These are phyloP conservation scores for Erigeron philadelphicus DNA, from an alignment of 140 eudicot species.

Conservation along the genomic window DNA sequence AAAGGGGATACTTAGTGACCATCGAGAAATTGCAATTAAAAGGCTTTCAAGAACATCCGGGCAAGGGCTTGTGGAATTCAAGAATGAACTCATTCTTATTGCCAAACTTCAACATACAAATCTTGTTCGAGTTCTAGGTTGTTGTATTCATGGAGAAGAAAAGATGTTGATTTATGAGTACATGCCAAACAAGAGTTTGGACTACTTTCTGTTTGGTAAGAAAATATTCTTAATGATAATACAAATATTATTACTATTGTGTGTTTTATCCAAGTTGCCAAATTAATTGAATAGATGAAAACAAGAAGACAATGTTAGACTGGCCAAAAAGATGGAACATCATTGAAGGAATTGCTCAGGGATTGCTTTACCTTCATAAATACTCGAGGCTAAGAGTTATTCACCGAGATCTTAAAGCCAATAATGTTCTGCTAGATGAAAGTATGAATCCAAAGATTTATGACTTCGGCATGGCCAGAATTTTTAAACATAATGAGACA, in stretches of 20 bases:
- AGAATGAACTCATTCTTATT: conserved; percentile 43
- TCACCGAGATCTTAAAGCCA: conserved; percentile 48
- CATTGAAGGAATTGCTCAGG: conserved; percentile 45
- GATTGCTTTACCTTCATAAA: conserved; percentile 44
- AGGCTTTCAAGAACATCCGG: conserved; percentile 48
- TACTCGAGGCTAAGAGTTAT: conserved; percentile 43
- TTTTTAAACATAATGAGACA: conserved; percentile 39
- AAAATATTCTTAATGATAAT: neutral
- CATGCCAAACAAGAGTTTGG: conserved; percentile 47
- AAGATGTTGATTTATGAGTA: conserved; percentile 43
- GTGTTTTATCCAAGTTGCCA: no score
- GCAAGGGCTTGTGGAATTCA: conserved; percentile 49
- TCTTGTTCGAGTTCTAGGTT: conserved; percentile 47
- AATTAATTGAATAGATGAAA: conserved; percentile 17
- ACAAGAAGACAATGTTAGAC: conserved; percentile 22
- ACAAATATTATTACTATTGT: no score
- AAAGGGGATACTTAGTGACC: conserved; percentile 40
- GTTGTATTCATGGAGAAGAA: conserved; percentile 40
- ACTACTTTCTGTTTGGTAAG: conserved; percentile 40
- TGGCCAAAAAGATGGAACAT: conserved; percentile 38
- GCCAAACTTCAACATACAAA: conserved; percentile 46
- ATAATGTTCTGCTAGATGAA: conserved; percentile 41
- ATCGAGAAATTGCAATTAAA: conserved; percentile 42
- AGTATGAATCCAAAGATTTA: conserved; percentile 56
- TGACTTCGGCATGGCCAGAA: conserved; percentile 62